Base-by-base conservation (phyloP, 139 green algal genomes). In the Limnomonas spitsbergensis region DNA sequence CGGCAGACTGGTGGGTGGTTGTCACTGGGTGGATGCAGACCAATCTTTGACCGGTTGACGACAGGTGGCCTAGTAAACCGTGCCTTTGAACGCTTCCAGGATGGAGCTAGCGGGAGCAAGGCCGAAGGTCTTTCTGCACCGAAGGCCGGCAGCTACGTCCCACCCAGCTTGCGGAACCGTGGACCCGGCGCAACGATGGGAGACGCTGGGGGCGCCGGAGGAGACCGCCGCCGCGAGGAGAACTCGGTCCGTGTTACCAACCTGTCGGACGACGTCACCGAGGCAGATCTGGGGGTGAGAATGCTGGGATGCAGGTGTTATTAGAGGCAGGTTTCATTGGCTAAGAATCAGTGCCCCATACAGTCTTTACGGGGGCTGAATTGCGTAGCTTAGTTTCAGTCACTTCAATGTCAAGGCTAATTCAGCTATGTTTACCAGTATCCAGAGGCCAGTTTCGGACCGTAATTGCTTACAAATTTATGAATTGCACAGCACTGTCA, bases 241-340 rank as follows among this genome's bases (percentile, higher is more conserved):
- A 99, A 99, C 88, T 93, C 84, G 38, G 84, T 99, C 73, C 93
- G 96, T 32, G 96, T 99, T 2, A 97, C 93, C 71, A 99, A 99
- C 90, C 83, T 99, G 81, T 95, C 90, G 26, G 96, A 99, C 80
- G 95, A 98, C 52, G 95, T 95, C 3, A 87, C 88, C 1, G 95
- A 99, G 85, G 88, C 88, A 36, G 95, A 98, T 79, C 85, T 99
- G 77, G 85, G 90, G 80, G 82, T 86, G 66, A 0, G 81, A 7
- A 26, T 14, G 20, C 6, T 4, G 9, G 73, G 26, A 35, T 69
- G 40, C 39, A 3, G 29, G 40, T 42, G 40, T 61, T 61, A 20
- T 14, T 61, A 29, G 47, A 29, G 47, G 47, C 14, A 20, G 47
- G n/a, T 70, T 29, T 31, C 61, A 70, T 37, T 37, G 61, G 26